Evolutionary conservation across 2,329 filamentous ascomycete species (phyloP).

Genomic region (Myriosclerotinia curreyana): DNA sequence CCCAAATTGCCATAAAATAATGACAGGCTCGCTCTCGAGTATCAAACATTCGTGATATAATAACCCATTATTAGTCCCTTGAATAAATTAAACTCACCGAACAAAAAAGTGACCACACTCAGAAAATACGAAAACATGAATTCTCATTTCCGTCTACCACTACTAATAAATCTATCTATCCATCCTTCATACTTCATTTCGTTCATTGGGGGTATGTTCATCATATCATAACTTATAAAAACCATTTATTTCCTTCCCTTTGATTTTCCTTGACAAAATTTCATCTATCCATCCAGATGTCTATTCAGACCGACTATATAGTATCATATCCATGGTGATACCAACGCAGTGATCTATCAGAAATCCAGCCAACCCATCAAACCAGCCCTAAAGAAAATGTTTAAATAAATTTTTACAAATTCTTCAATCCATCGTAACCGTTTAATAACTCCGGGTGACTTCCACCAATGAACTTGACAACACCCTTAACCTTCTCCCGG

Average conservation of each 20-base stretch:
- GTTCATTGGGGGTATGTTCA: conserved; percentile 18
- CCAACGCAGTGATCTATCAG: not conserved
- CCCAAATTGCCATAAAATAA: too few species aligned
- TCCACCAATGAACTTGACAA: conserved; percentile 48
- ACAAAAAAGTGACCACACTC: too few species aligned
- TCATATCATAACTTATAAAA: conserved; percentile 16
- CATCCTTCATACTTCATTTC: conserved; percentile 12
- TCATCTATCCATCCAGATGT: not conserved
- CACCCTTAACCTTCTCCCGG: conserved; percentile 61
- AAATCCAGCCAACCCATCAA: not conserved
- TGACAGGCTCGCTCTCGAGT: too few species aligned
- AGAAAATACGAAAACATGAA: not conserved
- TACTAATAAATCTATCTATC: conserved; percentile 5
- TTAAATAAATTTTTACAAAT: conserved; percentile 3
- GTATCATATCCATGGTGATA: conserved; percentile 1
- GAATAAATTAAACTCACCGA: too few species aligned
- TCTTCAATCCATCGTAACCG: conserved; percentile 31
- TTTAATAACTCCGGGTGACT: conserved; percentile 36
- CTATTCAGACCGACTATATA: not conserved
- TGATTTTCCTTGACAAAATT: not conserved
- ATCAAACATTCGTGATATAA: too few species aligned
- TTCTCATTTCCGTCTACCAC: not conserved
- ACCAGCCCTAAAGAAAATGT: conserved; percentile 13
- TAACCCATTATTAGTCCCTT: too few species aligned
- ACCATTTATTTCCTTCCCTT: conserved; percentile 14